Percentiles rank a stretch among this genome's conserved stretches.
Conservation (phyloP, 1,284 basidiomycete genomes). For the Ganoderma leucocontextum region DNA sequence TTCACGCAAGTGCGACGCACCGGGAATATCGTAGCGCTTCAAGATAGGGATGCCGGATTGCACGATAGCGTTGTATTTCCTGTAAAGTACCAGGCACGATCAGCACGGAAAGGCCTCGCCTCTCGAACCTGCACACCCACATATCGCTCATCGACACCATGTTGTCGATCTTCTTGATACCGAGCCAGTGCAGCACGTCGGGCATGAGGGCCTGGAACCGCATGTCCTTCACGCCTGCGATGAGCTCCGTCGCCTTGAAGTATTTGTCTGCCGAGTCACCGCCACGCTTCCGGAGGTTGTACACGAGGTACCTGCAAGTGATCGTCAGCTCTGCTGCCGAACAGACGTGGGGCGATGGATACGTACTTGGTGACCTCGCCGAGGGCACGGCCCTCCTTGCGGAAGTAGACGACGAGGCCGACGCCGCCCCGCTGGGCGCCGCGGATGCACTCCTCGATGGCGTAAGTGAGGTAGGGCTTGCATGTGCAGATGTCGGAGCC, state of each 20-base stretch:
- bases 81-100: constrained; percentile 38
- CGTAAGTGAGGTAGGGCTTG: constrained; percentile 92
- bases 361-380: constrained; percentile 91
- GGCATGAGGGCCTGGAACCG: constrained; percentile 97
- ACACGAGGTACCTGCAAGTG: constrained; percentile 79
- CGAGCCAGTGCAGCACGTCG: constrained; percentile 94
- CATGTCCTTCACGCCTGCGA: constrained; percentile 97
- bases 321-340: background rate
- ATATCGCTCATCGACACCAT: constrained; percentile 95
- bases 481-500: constrained; percentile 96
- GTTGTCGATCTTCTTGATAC: constrained; percentile 87
- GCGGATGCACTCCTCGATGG: constrained; percentile 93
- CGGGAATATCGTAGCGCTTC: constrained; percentile 87
- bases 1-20: constrained; percentile 47
- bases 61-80: constrained; percentile 96
- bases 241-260: constrained; percentile 92
- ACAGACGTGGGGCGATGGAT: background rate
- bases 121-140: constrained; percentile 47
- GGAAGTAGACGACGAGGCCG: constrained; percentile 93
- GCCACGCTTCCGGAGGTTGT: constrained; percentile 94
- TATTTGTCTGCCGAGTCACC: constrained; percentile 94
- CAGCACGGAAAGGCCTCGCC: constrained; percentile 20
- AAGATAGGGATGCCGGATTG: constrained; percentile 86
- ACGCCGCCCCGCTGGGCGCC: constrained; percentile 90
- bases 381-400: constrained; percentile 92